phyloP scores from a whole-genome alignment of 805 yeast species.

The Candida chauliodis region DNA sequence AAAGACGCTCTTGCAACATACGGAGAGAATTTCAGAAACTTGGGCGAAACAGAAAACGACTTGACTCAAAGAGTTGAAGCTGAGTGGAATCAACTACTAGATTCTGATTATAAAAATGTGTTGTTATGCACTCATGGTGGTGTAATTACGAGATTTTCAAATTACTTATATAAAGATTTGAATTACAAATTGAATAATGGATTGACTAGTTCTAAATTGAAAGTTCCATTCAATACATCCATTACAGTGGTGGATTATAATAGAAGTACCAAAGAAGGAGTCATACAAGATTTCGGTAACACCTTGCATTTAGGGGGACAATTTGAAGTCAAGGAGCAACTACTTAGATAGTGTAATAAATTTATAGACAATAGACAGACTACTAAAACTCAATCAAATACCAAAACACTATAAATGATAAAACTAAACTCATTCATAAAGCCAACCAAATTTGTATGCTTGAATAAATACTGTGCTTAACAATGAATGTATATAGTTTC shows the following conservation, averaged over 20 bases:
- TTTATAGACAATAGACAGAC: not conserved
- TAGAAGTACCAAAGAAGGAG: slow-evolving; percentile 35
- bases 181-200: slow-evolving; percentile 36
- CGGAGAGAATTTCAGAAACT: slow-evolving; percentile 56
- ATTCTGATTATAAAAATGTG: slow-evolving; percentile 44
- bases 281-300: slow-evolving; percentile 56
- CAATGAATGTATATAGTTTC: no score
- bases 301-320: slow-evolving; percentile 65
- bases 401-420: no score
- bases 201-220: slow-evolving; percentile 37
- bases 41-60: slow-evolving; percentile 56
- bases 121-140: slow-evolving; percentile 80
- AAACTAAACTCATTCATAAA: no score
- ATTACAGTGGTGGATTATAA: slow-evolving; percentile 62
- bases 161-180: slow-evolving; percentile 43
- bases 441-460: no score
- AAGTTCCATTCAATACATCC: slow-evolving; percentile 74
- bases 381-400: no score
- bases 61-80: slow-evolving; percentile 47
- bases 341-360: slow-evolving; percentile 7
- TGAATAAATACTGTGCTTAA: no score
- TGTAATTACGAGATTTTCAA: slow-evolving; percentile 58
- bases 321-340: slow-evolving; percentile 47
- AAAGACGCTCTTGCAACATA: slow-evolving; percentile 60
- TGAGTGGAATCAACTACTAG: slow-evolving; percentile 44